phyloP scores from a whole-genome alignment of 345 rosid genomes.

The Citrus reticulata region DNA sequence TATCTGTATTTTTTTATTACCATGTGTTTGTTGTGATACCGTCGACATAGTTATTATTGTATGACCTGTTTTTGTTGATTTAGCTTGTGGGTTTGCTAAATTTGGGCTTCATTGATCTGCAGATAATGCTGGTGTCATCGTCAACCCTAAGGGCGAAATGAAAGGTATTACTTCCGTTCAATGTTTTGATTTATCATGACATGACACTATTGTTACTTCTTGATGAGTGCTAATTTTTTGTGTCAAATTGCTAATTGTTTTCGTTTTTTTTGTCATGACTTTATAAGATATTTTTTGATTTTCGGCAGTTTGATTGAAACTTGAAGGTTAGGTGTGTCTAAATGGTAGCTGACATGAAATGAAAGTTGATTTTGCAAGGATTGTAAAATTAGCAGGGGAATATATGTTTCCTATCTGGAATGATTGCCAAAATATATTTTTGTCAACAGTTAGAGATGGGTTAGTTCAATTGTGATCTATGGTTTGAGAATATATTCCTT shows the following conservation, averaged over 20 bases:
- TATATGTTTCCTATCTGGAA: not conserved
- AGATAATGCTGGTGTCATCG: constrained; percentile 71
- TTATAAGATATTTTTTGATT: not conserved
- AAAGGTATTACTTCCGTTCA: constrained; percentile 29
- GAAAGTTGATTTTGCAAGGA: not conserved
- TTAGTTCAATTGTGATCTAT: not conserved
- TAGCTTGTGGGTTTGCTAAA: not conserved
- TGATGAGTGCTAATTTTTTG: not conserved
- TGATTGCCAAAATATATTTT: not conserved
- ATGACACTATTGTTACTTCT: not conserved
- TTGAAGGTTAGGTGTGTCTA: not conserved
- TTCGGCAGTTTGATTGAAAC: not conserved
- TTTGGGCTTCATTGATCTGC: constrained; percentile 11
- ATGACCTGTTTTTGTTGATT: not conserved
- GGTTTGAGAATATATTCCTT: not conserved
- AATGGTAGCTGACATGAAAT: not conserved
- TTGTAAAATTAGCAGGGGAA: not conserved
- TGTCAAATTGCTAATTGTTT: not conserved
- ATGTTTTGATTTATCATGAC: not conserved
- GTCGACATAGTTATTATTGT: no score
- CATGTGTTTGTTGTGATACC: not conserved
- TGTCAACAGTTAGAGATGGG: not conserved
- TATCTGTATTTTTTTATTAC: not conserved
- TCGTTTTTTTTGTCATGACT: not conserved
- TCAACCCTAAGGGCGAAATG: constrained; percentile 68